These are phyloP conservation scores for Candida chilensis DNA, from an alignment of 805 yeast genomes.

Conservation along the genomic window DNA sequence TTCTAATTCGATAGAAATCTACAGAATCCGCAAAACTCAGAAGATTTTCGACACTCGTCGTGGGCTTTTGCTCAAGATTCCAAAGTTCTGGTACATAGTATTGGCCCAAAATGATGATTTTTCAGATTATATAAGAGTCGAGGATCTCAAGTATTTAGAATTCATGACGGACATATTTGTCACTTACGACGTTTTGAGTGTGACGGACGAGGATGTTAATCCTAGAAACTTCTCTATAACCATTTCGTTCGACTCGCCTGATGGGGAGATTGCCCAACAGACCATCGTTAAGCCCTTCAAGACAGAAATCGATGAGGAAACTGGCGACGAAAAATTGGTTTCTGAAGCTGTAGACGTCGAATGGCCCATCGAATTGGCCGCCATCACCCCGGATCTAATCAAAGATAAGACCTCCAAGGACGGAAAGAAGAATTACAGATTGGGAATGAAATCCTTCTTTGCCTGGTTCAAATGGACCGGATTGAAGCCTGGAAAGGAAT, in stretches of 20 bases:
- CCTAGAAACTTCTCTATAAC: slow-evolving; percentile 53
- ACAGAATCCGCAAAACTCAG: slow-evolving; percentile 41
- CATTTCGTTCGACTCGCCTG: slow-evolving; percentile 42
- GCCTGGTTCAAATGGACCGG: slow-evolving; percentile 89
- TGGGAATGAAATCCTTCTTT: slow-evolving; percentile 78
- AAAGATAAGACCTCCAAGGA: slow-evolving; percentile 31
- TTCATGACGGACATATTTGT: slow-evolving; percentile 55
- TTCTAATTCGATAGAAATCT: slow-evolving; percentile 21
- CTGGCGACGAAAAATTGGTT: slow-evolving; percentile 45
- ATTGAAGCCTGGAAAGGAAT: slow-evolving; percentile 64
- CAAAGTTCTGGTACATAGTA: slow-evolving; percentile 83
- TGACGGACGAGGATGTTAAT: slow-evolving; percentile 16
- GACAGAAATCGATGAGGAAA: slow-evolving; percentile 29
- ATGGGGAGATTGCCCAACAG: slow-evolving; percentile 45
- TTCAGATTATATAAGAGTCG: slow-evolving; percentile 67
- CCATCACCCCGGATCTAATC: slow-evolving; percentile 45
- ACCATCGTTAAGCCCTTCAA: slow-evolving; percentile 51
- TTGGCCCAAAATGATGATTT: slow-evolving; percentile 80
- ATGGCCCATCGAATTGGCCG: slow-evolving; percentile 64
- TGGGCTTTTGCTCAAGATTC: slow-evolving; percentile 39
- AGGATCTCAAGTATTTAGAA: slow-evolving; percentile 73
- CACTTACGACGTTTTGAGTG: slow-evolving; percentile 30
- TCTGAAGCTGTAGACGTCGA: slow-evolving; percentile 45
- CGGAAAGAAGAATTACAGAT: slow-evolving; percentile 52
- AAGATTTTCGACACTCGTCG: slow-evolving; percentile 54